Evolutionary conservation across 495 filamentous ascomycete species (phyloP), one percentile per base, ranked within the genome.

Genomic region (Penicillium antarcticum): DNA sequence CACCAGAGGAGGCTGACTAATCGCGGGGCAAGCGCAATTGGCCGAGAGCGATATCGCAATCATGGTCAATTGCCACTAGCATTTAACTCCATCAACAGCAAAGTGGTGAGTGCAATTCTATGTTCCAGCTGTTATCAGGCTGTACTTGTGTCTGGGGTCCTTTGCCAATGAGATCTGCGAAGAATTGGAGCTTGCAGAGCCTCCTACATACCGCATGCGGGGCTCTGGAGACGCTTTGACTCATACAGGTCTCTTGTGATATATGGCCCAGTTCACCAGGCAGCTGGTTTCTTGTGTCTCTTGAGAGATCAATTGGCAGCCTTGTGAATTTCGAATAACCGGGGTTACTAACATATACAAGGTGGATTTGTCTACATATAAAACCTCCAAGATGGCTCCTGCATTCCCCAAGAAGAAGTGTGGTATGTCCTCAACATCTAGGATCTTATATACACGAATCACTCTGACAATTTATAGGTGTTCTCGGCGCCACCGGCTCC

Each of bases 401-500:
- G 49, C 55, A 55, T 69, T 51, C 51, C 60, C 68, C 24, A 75
- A 69, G 63, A 76, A 76, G 69, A 76, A 74, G 64, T 76, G 72
- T 67, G 72, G 72, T 76, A 73, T 34, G 72, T 36, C 14, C 40
- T 44, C 24, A 29, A 36, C 11, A 21, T 29, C 4, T 1, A 39
- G 16, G 6, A 13, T 13, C 16, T 42, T 2, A n/a, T 5, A 16
- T 44, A 16, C 12, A 39, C 16, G 1, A n/a, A 21, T 29, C 12
- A 8, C 18, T 29, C 55, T 67, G 35, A 72, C 55, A n/a, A 42
- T 9, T 9, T 43, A 37, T 50, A 76, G 68, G 71, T 71, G 66
- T 76, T 48, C 62, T 75, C 35, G 71, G 72, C 54, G 73, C 73
- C 53, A 76, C 73, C 17, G 89, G 89, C 54, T 91, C 87, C 4